Base-by-base conservation (phyloP, 305 asterid genomes). In the Withania somnifera region DNA sequence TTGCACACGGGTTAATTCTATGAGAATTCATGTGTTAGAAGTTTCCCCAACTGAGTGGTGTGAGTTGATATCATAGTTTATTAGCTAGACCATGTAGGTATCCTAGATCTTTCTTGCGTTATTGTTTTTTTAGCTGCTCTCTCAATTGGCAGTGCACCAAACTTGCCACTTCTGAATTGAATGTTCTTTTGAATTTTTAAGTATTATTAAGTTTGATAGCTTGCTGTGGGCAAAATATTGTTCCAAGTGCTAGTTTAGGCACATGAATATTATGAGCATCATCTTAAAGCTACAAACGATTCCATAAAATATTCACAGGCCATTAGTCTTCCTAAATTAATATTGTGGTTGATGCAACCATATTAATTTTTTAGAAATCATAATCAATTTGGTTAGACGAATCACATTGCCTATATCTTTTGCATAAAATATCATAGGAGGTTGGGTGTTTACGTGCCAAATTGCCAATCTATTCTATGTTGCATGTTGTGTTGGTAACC, bases 401-500 rank as follows among this genome's bases (percentile, higher is more conserved):
- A 47, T 50, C 80, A 75, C 80, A 0, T 50, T 28, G 28, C 26
- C 80, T 2, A 73, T 50, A 45, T 71, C 57, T 73, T 45, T 45
- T 73, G 79, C 79, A 71, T 71, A 42, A 24, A 22, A 36, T 24
- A 73, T 22, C 15, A 50, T 47, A 28, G 45, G 13, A n/a, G 26
- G 10, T 5, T 9, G 8, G 28, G 45, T 26, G 0, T 50, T 75
- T 75, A 50, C 80, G 61, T 75, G 80, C 45, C 4, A 75, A 75
- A 50, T 75, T 50, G 80, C 80, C 80, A 15, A 9, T 45, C 28
- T 75, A 50, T 75, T 75, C 15, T n/a, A 75, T 75, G 79, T 75
- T 75, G 26, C 61, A 75, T 75, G 79, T 50, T 75, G 80, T 75
- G 80, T 50, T 75, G 17, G 80, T 75, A 50, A 17, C 61, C 52